Evolutionary conservation across 768 basidiomycete genomes (phyloP), one percentile per base, ranked within the genome.

Genomic region (Boletus bicolor): DNA sequence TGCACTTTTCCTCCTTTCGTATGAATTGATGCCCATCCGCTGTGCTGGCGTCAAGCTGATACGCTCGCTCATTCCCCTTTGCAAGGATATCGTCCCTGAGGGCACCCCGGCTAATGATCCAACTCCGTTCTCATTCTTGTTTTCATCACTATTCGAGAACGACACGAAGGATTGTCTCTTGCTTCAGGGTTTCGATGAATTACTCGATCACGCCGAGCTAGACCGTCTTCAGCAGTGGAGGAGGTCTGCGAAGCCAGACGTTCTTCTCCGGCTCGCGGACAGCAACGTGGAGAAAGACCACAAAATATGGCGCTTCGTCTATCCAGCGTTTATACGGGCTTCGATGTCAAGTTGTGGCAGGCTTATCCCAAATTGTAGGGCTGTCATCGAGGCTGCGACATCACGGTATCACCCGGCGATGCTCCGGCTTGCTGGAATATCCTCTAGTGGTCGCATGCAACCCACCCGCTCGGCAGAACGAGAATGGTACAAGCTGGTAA

Each of bases 271-370:
- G 21, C 81, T 93, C 49, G 89, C 84, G 10, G 88, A 91, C 54
- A 92, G 91, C 68, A 72, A 74, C 7, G 77, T 84, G 43, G 79
- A 83, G 38, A 77, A 81, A 48, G 91, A 93, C 65, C 79, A 80
- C 48, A 82, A 78, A 44, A 73, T 93, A 19, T 93, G 91, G 91
- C 77, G 83, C 52, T 85, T 84, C 64, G 70, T 89, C 46, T 89
- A 83, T 60, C 86, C 91, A 4, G 67, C 75, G 11, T 79, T 92
- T 62, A 75, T 91, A 54, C 82, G 81, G 48, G 67, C 74, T 2
- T 83, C 81, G 53, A 75, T 81, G 67, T 77, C 85, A 19, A 71
- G 78, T 48, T 73, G 76, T 4, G 73, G 78, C 17, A 64, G 72
- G 8, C 75, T 81, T 7, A 63, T 86, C 28, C 65, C 69, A 3